phyloP scores from a whole-genome alignment of 2,329 filamentous ascomycete genomes.

The Aspergillus tanneri region DNA sequence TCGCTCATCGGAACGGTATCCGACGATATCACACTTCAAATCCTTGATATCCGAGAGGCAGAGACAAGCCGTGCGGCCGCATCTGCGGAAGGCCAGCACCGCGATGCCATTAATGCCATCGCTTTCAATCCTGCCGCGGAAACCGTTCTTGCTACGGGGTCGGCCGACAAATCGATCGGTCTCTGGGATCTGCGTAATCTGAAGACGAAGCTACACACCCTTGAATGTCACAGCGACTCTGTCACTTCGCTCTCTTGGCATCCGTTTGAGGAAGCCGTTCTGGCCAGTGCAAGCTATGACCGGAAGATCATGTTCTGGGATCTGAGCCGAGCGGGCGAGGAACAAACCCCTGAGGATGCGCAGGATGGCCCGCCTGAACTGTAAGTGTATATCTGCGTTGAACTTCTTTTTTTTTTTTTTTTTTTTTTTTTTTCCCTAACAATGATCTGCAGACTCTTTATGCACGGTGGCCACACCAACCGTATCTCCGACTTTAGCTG shows the following conservation, averaged over 20 bases:
- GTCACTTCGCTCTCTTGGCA: constrained; percentile 96
- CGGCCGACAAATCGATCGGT: constrained; percentile 90
- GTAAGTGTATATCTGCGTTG: too few relatives aligned
- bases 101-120: constrained; percentile 91
- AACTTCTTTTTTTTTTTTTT: too few relatives aligned
- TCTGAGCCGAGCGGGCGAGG: constrained; percentile 83
- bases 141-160: constrained; percentile 85
- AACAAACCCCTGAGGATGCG: constrained; percentile 90
- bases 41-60: constrained; percentile 77
- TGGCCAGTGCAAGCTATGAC: constrained; percentile 91
- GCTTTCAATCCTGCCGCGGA: constrained; percentile 94
- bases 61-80: constrained; percentile 67
- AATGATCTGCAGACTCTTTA: constrained; percentile 69
- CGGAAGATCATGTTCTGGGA: constrained; percentile 96
- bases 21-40: constrained; percentile 89
- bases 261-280: constrained; percentile 80
- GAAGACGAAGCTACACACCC: constrained; percentile 82
- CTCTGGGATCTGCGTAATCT: constrained; percentile 94
- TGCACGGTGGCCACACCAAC: constrained; percentile 98
- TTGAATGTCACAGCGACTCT: constrained; percentile 83
- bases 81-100: constrained; percentile 71
- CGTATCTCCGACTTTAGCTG: constrained; percentile 95
- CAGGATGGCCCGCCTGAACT: constrained; percentile 94
- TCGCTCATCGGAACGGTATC: constrained; percentile 89
- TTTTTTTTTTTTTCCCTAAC: too few relatives aligned